A percentile compares a stretch with the other conserved stretches of the same genome.
phyloP scores from a whole-genome alignment of 2,329 filamentous ascomycete genomes.

The Intubia oerlemansii region DNA sequence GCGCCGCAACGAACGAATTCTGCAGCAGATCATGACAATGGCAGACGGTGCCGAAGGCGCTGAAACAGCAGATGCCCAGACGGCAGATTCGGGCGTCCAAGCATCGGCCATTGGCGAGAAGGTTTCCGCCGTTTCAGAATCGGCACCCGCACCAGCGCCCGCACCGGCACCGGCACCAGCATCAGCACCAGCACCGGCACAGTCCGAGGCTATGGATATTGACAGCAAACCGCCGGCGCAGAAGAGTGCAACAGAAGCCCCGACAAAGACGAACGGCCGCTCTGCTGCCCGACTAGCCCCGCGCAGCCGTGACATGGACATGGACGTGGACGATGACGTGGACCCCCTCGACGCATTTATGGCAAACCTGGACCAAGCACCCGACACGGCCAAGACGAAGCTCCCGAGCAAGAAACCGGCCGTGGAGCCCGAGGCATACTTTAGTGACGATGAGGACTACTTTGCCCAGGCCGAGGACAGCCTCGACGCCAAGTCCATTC shows the following conservation, averaged over 20 bases:
- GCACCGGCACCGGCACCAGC: constrained; percentile 2
- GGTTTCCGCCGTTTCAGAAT: too few relatives aligned
- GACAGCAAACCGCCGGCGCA: constrained; percentile 11
- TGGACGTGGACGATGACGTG: constrained; percentile 44
- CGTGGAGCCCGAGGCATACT: constrained; percentile 58
- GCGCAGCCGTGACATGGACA: constrained; percentile 15
- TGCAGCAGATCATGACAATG: constrained; percentile 25
- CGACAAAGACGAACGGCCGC: not conserved
- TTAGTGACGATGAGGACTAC: constrained; percentile 69
- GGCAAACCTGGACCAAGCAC: constrained; percentile 36
- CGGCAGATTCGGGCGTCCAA: too few relatives aligned
- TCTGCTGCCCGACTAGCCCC: constrained; percentile 21
- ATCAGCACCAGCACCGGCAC: constrained; percentile 4
- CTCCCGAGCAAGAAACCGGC: constrained; percentile 28
- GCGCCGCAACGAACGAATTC: constrained; percentile 49
- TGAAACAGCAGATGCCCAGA: constrained; percentile 7
- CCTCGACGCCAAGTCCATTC: constrained; percentile 23
- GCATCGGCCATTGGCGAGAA: too few relatives aligned
- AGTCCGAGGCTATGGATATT: constrained; percentile 30
- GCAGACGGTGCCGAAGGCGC: constrained; percentile 3
- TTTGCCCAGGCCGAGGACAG: constrained; percentile 27
- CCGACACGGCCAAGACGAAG: constrained; percentile 20
- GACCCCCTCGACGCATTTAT: constrained; percentile 97
- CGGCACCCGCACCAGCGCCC: constrained; percentile 7
- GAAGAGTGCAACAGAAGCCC: too few relatives aligned